These are phyloP conservation scores for Bonia amplexicaulis DNA, from an alignment of 176 grass and related monocot species.

Conservation along the genomic window DNA sequence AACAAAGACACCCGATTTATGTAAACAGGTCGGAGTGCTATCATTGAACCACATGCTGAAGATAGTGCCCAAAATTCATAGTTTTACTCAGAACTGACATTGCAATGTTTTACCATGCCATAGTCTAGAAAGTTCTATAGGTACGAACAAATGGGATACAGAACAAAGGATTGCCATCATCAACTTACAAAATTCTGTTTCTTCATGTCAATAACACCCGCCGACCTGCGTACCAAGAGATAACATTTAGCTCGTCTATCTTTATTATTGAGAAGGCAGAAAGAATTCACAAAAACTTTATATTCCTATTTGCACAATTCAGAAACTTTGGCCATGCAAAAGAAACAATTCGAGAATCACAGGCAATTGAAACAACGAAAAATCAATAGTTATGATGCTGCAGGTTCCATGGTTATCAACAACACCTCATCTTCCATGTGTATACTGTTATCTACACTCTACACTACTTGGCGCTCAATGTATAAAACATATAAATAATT, in stretches of 20 bases:
- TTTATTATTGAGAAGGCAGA: not conserved
- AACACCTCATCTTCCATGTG: not conserved
- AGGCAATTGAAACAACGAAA: not conserved
- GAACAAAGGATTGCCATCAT: not conserved
- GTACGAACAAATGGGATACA: not conserved
- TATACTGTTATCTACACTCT: not conserved
- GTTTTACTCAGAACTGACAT: not conserved
- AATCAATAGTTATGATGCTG: not conserved
- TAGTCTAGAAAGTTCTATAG: not conserved
- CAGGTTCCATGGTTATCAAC: not conserved
- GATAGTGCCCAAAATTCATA: not conserved
- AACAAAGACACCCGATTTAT: not conserved
- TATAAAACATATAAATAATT: not conserved
- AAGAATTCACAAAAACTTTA: not conserved
- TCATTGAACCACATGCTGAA: not conserved
- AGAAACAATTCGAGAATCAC: not conserved
- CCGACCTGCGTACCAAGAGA: constrained; percentile 35
- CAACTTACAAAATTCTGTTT: constrained; percentile 32
- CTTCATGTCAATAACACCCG: constrained; percentile 43
- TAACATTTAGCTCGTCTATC: not conserved
- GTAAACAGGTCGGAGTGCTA: not conserved
- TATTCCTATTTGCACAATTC: not conserved
- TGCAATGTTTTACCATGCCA: not conserved
- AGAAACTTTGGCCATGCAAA: not conserved
- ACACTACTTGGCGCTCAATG: not conserved